Base-by-base conservation (phyloP, 495 filamentous ascomycete species). In the Evernia prunastri region DNA sequence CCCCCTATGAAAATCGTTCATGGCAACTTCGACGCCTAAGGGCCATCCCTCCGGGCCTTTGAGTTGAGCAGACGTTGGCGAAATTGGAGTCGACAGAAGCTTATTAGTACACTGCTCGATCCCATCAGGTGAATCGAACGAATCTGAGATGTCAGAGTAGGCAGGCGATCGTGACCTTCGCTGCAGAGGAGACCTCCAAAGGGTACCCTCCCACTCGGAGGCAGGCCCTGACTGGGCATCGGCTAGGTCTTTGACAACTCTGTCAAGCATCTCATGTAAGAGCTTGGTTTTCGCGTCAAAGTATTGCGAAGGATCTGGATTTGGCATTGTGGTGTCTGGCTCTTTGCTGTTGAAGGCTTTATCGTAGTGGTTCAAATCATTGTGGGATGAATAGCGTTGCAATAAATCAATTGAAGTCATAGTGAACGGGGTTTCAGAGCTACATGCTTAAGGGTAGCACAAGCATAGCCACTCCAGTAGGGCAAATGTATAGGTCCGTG, bases 1-100 rank as follows among this genome's bases (percentile, higher is more conserved):
- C 23, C 59, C 59, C 15, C 59, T 27, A 2, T 53, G 17, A 15
- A 49, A 61, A 27, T 45, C 59, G 33, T 61, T 37, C 6, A 61
- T 61, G n/a, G 59, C 59, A 51, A 25, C 37, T 53, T 61, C n/a
- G 27, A 61, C 20, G 18, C 43, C 33, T n/a, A 49, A 37, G 12
- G 59, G 59, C 59, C 45, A 43, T 25, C 45, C 42, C 33, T 54
- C 51, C 6, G 51, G 51, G 51, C 51, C 51, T 54, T 17, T 54
- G 29, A 54, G 33, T 6, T 54, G 13, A 29, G 51, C 25, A 33
- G 51, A 54, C 27, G 27, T 33, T 33, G 51, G 27, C 4, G 51
- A 54, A 2, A 33, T 54, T 4, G 51, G 51, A 54, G 51, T 54
- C 3, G 29, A 54, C 15, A 54, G 29, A n/a, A 54, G 51, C 33